Conservation (phyloP, 2,329 filamentous ascomycete species). For the Claviceps fusiformis region DNA sequence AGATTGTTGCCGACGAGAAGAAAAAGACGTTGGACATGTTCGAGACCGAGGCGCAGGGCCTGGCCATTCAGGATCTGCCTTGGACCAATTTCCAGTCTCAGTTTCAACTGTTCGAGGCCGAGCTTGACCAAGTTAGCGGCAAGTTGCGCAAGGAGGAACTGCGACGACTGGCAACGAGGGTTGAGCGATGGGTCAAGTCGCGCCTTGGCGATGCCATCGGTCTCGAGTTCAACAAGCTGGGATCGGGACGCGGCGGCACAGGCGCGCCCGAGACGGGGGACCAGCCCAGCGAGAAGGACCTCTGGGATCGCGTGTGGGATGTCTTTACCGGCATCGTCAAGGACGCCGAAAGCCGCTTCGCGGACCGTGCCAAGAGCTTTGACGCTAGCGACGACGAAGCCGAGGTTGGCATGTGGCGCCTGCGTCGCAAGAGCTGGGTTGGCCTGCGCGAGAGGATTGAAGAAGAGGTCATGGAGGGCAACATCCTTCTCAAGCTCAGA, state of each 20-base stretch:
- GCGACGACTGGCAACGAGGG: slow-evolving; percentile 75
- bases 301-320: slow-evolving; percentile 93
- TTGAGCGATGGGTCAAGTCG: slow-evolving; percentile 88
- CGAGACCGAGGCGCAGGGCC: slow-evolving; percentile 57
- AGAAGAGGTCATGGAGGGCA: slow-evolving; percentile 96
- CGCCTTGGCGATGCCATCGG: slow-evolving; percentile 78
- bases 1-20: slow-evolving; percentile 80
- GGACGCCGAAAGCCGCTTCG: slow-evolving; percentile 75
- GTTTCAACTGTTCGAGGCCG: slow-evolving; percentile 68
- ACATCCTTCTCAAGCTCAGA: slow-evolving; percentile 83
- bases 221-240: slow-evolving; percentile 90
- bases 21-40: slow-evolving; percentile 61
- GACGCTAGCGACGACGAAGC: slow-evolving; percentile 87
- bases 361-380: slow-evolving; percentile 81
- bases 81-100: slow-evolving; percentile 86
- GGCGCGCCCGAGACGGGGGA: slow-evolving; percentile 69
- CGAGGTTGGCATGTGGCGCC: slow-evolving; percentile 79
- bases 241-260: slow-evolving; percentile 70
- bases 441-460: slow-evolving; percentile 83
- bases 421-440: slow-evolving; percentile 89
- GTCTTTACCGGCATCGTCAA: slow-evolving; percentile 71
- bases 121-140: slow-evolving; percentile 76
- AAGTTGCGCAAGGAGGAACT: slow-evolving; percentile 89
- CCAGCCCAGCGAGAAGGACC: slow-evolving; percentile 66
- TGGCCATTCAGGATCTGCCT: slow-evolving; percentile 62